Evolutionary conservation across 2,329 filamentous ascomycete genomes (phyloP), one percentile per base, ranked within the genome.

Genomic region (Apiospora malaysiana): DNA sequence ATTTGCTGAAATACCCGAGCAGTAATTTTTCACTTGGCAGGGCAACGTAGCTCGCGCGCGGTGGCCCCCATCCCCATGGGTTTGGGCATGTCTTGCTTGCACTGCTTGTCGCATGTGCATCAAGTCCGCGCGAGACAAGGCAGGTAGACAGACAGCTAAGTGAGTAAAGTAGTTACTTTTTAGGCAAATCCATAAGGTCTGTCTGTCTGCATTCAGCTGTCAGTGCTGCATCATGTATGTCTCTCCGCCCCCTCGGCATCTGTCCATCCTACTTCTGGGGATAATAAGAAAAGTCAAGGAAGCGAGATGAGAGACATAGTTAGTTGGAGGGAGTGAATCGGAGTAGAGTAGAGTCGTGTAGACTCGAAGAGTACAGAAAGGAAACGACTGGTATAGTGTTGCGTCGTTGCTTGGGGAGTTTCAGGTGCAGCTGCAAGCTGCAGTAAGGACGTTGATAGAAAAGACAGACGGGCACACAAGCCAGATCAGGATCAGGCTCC

Each of bases 171-270:
- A 6, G 32, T 32, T 32, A 32, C 32, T 32, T 14, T 42, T 14
- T 14, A 42, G 40, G 40, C 42, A 16, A 14, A 14, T 2, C 32
- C 32, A n/a, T n/a, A n/a, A 4, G 32, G 32, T 32, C 32, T 32
- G 49, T 59, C 27, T 37, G 51, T 37, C 16, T 21, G 51, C 51
- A 12, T 63, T 63, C 56, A n/a, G 18, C 56, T 63, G 56, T 40
- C 56, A 63, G 56, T 63, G 56, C 18, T 63, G 56, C 56, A 63
- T 63, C 8, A 40, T 63, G 56, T 18, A 63, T 63, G 56, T 63
- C 56, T 63, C 32, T 40, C 18, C 42, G 42, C 42, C 51, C 51
- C 18, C 49, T 37, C 32, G 56, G 21, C 4, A n/a, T 63, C 9
- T 32, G 32, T 32, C 32, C 5, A 63, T 21, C n/a, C 27, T 14